phyloP scores from a whole-genome alignment of 257 asterid species.

The Cinchona pubescens region DNA sequence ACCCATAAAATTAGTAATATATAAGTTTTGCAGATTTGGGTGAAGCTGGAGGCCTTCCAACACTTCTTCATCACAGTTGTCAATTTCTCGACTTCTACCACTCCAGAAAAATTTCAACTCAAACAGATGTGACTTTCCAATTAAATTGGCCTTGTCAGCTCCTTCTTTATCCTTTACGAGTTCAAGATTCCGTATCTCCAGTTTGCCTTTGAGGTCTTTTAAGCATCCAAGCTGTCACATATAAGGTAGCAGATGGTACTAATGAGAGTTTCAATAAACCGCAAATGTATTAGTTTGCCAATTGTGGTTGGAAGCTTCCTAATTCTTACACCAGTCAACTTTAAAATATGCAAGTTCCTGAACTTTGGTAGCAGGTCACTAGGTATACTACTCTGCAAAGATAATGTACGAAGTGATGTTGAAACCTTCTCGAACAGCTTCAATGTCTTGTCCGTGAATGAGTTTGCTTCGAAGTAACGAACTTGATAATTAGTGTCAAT shows the following conservation, averaged over 20 bases:
- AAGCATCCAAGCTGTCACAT: slow-evolving; percentile 25
- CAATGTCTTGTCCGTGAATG: too few species aligned
- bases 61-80: slow-evolving; percentile 22
- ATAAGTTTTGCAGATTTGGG: slow-evolving; percentile 22
- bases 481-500: too few species aligned
- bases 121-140: slow-evolving; percentile 1
- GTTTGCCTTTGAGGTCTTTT: slow-evolving; percentile 23
- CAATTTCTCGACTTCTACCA: background rate
- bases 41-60: slow-evolving; percentile 37
- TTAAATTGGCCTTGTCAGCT: slow-evolving; percentile 14
- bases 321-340: background rate
- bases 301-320: background rate
- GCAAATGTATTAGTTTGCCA: slow-evolving; percentile 17
- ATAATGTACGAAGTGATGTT: too few species aligned
- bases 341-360: slow-evolving; percentile 4
- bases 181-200: slow-evolving; percentile 12
- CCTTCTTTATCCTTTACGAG: too few species aligned
- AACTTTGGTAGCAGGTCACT: too few species aligned
- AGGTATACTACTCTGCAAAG: too few species aligned
- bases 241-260: too few species aligned
- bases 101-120: slow-evolving; percentile 6
- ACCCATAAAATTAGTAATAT: slow-evolving; percentile 13
- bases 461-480: too few species aligned
- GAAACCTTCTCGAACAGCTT: too few species aligned
- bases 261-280: slow-evolving; percentile 25